Evolutionary conservation across 208 protist species (phyloP), one percentile per base, ranked within the genome.

Genomic region (Leishmania gerbilli): DNA sequence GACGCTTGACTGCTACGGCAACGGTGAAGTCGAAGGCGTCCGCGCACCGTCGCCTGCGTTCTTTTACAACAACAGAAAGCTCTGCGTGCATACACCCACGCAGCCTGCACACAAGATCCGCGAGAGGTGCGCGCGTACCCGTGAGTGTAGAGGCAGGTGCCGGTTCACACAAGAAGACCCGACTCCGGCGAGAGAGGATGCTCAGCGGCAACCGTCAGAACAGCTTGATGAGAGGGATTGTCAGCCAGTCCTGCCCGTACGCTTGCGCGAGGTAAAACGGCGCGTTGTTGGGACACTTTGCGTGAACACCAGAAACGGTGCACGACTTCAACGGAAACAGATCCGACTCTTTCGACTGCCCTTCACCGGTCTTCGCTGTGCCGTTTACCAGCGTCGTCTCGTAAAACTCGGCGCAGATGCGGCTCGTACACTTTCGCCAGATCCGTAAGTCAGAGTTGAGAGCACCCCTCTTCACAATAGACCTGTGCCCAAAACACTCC

Each of bases 331-430:
- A 76, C n/a, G 93, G 93, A 67, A 94, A 89, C 47, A 95, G 74
- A 11, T 92, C 69, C 34, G 74, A 82, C 62, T 79, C 84, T 5
- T 74, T 78, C 47, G 88, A 91, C 69, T 74, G 68, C 17, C 92
- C 93, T 71, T 88, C 82, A 24, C 86, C 88, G 1, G 89, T 90
- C 45, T 83, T 82, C 11, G 91, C 84, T 0, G 89, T 42, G 15
- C 74, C 82, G 19, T 86, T 80, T 42, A 51, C 64, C 67, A 87
- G 51, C 1, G 77, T 56, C 55, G 90, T 88, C 82, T 95, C 91
- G 69, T 93, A 82, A 83, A 95, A 94, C 71, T 94, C 91, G 21
- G 92, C 90, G 72, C 93, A 97, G 72, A 97, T 91, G 55, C 88
- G 87, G n/a, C 74, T 85, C 5, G 88, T 95, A 81, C 93, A 97